Conservation (phyloP, 176 grass and related monocot species). For the Ananas comosus region DNA sequence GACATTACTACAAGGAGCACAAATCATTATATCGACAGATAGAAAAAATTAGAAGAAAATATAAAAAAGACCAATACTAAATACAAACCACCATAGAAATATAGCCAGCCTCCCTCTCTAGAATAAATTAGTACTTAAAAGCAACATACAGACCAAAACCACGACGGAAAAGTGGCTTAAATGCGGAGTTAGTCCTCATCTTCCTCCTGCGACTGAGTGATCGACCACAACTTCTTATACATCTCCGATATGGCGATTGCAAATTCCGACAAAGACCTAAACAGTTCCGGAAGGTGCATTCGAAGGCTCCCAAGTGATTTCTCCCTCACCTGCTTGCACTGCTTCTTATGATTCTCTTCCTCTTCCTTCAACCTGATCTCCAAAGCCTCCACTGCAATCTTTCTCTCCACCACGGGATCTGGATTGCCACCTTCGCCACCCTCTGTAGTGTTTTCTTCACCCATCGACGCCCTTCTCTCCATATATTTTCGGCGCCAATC, state of each 20-base stretch:
- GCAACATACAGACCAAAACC: no score
- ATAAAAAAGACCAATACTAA: no score
- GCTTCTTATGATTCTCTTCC: constrained; percentile 33
- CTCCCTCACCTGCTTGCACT: constrained; percentile 73
- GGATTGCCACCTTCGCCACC: constrained; percentile 20
- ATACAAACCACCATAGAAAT: no score
- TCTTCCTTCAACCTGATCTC: constrained; percentile 56
- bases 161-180: no score
- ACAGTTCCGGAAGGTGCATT: constrained; percentile 77
- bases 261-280: constrained; percentile 50
- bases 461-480: constrained; percentile 36
- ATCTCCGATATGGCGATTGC: constrained; percentile 36
- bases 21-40: no score
- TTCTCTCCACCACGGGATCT: constrained; percentile 55
- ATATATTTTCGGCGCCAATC: constrained; percentile 55
- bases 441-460: constrained; percentile 23
- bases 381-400: constrained; percentile 33
- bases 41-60: no score
- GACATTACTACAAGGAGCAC: no score
- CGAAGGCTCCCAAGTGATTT: constrained; percentile 75
- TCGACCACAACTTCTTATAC: constrained; percentile 43
- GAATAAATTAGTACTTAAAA: no score
- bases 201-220: constrained; percentile 9
- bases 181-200: constrained; percentile 25
- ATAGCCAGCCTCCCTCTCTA: no score